Conservation (phyloP, 2,329 filamentous ascomycete genomes). For the Orbilia ellipsospora region DNA sequence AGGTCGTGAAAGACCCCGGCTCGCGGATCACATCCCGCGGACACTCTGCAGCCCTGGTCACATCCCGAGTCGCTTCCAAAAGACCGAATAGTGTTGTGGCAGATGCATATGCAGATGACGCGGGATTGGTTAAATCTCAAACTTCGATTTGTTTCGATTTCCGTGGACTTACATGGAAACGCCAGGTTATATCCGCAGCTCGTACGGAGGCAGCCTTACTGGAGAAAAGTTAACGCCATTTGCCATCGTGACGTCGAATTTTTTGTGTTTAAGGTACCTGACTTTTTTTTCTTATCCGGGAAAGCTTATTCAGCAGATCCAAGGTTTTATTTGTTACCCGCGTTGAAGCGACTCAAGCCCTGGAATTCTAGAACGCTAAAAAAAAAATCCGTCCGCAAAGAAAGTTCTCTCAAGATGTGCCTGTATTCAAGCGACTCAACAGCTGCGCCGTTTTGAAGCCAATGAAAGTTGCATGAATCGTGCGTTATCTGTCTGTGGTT, state of each 20-base stretch:
- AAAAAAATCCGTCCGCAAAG: slow-evolving; percentile 8
- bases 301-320: slow-evolving; percentile 33
- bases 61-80: too few species aligned
- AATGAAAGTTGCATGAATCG: slow-evolving; percentile 3
- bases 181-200: too few species aligned
- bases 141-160: too few species aligned
- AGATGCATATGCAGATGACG: too few species aligned
- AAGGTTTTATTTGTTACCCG: slow-evolving; percentile 6
- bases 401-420: slow-evolving; percentile 29
- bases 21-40: too few species aligned
- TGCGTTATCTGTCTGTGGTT: slow-evolving; percentile 39
- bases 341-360: not conserved
- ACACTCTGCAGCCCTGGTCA: too few species aligned
- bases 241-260: slow-evolving; percentile 32
- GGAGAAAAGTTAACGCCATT: not conserved
- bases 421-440: slow-evolving; percentile 9
- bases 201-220: too few species aligned
- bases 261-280: slow-evolving; percentile 4
- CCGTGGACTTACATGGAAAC: too few species aligned
- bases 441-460: slow-evolving; percentile 13
- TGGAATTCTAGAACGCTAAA: not conserved
- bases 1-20: too few species aligned
- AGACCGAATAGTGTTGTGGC: too few species aligned
- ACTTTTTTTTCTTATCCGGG: not conserved
- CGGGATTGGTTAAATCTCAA: too few species aligned